Base-by-base conservation (phyloP, 257 asterid species). In the Primulina tabacum region DNA sequence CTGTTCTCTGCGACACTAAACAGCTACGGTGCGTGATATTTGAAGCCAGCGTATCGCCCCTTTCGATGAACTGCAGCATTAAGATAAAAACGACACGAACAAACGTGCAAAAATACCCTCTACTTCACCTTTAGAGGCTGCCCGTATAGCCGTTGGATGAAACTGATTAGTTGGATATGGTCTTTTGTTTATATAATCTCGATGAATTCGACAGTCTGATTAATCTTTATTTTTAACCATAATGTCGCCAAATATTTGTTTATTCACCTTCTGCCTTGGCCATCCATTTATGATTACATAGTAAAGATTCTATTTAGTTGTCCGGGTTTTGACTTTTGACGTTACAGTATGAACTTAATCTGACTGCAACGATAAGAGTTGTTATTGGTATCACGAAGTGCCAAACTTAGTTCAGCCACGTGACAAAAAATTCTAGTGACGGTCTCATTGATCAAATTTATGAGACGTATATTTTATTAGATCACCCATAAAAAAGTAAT, bases 11-110 rank as follows among this genome's bases (percentile, higher is more conserved):
- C 58, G 66, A 64, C 74, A 60, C 76, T 67, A 56, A 64, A 72
- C 87, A 82, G 88, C 83, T 72, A 73, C 37, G 75, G 59, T 58
- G 75, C 73, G 16, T 72, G 81, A 83, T 80, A 72, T 78, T 68
- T 47, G 76, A 79, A 72, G 80, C 81, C 63, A 70, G 69, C 60
- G 61, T 24, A 37, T 52, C 65, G 59, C 75, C 79, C 76, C 62
- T 35, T 65, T 67, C 55, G 87, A 73, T 67, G 77, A 81, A 65
- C 77, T 70, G 72, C 79, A 72, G 79, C 74, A 70, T 10, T 67
- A 70, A 73, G 80, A 62, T 71, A 85, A 79, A 76, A 86, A 75
- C 64, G 68, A 56, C 76, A 78, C 26, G 82, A 74, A 71, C 73
- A 53, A 69, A 74, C 68, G 34, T 24, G 79, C 69, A 77, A 76